phyloP scores from a whole-genome alignment of 2,329 filamentous ascomycete genomes.

The Calonectria fujianensis region DNA sequence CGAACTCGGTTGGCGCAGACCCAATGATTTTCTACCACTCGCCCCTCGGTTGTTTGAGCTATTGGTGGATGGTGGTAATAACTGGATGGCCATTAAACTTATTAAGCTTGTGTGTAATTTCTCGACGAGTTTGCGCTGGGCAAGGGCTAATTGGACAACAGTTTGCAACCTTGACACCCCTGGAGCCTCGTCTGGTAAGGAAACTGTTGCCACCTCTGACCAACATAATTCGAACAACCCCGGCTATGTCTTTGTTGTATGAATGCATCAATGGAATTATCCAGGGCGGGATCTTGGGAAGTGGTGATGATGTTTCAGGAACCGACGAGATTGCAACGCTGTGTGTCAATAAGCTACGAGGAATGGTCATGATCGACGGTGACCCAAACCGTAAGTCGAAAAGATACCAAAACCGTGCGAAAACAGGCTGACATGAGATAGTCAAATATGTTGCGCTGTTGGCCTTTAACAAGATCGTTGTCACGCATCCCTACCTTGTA shows the following conservation, averaged over 20 bases:
- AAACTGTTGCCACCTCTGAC: slow-evolving; percentile 94
- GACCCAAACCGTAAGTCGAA: slow-evolving; percentile 88
- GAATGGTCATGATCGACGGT: slow-evolving; percentile 94
- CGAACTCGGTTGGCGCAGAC: slow-evolving; percentile 94
- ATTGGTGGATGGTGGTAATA: slow-evolving; percentile 93
- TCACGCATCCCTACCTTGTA: slow-evolving; percentile 91
- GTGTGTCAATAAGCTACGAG: slow-evolving; percentile 93
- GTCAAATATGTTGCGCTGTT: slow-evolving; percentile 98
- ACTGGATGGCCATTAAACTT: slow-evolving; percentile 99
- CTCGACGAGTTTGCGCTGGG: background rate
- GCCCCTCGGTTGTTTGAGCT: slow-evolving; percentile 95
- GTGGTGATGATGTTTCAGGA: slow-evolving; percentile 85
- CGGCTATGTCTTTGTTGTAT: slow-evolving; percentile 98
- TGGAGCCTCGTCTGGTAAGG: slow-evolving; percentile 92
- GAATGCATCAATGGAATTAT: slow-evolving; percentile 99
- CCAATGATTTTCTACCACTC: slow-evolving; percentile 93
- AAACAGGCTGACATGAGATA: slow-evolving; percentile 59
- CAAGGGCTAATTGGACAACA: slow-evolving; percentile 60
- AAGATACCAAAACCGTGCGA: background rate
- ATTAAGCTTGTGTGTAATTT: slow-evolving; percentile 87
- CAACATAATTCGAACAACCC: slow-evolving; percentile 93
- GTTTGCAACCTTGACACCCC: slow-evolving; percentile 95
- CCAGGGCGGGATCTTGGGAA: slow-evolving; percentile 93
- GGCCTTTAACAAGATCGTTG: slow-evolving; percentile 95
- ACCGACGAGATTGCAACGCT: slow-evolving; percentile 94